Evolutionary conservation across 1,139 yeast species (phyloP).

Genomic region (Zhuliangozyma blackwelliae): DNA sequence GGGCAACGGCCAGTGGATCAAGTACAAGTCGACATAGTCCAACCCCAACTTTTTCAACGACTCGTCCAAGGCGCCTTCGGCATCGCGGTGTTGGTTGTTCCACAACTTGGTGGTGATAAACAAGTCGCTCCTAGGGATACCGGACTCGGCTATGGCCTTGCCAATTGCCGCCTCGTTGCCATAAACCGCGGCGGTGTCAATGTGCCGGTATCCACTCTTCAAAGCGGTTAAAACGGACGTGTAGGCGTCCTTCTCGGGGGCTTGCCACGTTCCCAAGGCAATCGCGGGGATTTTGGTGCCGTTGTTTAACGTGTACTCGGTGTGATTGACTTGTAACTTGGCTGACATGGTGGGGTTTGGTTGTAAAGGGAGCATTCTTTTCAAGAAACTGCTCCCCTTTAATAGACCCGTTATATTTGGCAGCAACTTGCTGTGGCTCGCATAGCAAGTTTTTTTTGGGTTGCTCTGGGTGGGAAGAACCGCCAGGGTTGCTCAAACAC

Average conservation of each 20-base stretch:
- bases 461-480: too few relatives aligned
- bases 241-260: constrained; percentile 52
- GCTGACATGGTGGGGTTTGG: not conserved
- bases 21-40: constrained; percentile 78
- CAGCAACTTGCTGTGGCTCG: too few relatives aligned
- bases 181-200: constrained; percentile 73
- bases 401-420: too few relatives aligned
- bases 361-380: too few relatives aligned
- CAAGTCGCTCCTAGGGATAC: constrained; percentile 64
- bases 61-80: constrained; percentile 53
- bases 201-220: constrained; percentile 69
- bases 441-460: too few relatives aligned
- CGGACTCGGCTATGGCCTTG: constrained; percentile 56
- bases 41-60: constrained; percentile 65
- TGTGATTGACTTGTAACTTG: too few relatives aligned
- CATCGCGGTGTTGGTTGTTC: constrained; percentile 61
- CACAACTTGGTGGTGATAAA: constrained; percentile 81
- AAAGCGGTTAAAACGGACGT: constrained; percentile 61
- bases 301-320: constrained; percentile 18
- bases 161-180: constrained; percentile 70
- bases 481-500: too few relatives aligned
- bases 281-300: constrained; percentile 60
- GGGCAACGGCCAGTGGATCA: constrained; percentile 86
- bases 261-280: constrained; percentile 76
- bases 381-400: too few relatives aligned